Base-by-base conservation (phyloP, 2,329 filamentous ascomycete genomes). In the Dryadomyces sulphureus region DNA sequence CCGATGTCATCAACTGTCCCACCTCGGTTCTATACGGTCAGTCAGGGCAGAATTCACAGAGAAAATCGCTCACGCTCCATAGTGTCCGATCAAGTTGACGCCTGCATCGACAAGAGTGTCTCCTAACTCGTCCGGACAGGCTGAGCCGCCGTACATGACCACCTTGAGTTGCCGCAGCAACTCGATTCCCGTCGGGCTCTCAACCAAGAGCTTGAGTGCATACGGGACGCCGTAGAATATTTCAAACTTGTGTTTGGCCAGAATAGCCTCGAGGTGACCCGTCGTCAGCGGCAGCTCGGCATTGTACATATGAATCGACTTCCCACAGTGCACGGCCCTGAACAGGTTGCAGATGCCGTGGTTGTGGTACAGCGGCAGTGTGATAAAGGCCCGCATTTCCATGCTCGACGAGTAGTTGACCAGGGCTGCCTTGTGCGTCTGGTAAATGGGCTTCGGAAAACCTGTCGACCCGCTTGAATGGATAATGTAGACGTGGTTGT, bases 221-320 rank as follows among this genome's bases (percentile, higher is more conserved):
- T 81, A 83, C 0, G 79, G 79, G 0, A 83, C 79, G 3, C 66
- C 69, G 47, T 79, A 70, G 27, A 82, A 70, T 19, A 73, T 69
- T 45, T 80, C 67, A 1, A 72, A 65, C 17, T 65, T 51, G 47
- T 66, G 56, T 7, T 56, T 19, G 7, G 58, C 52, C 52, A 77
- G 64, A 11, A 66, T 66, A 5, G 60, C 55, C 2, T 72, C 57
- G 2, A 78, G 58, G 3, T 67, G 62, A n/a, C 64, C 60, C 2
- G 61, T 62, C 0, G 77, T 76, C 4, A 80, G 57, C 0, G 77
- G 77, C 3, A 79, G 54, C 2, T 62, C 61, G 3, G 72, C 68
- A 50, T 73, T 79, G 55, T 70, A 74, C 38, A 79, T 54, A 45
- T 69, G 66, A 12, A 75, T 68, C 0, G 65, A 58, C 47, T 72